Evolutionary conservation across 1,139 yeast species (phyloP).

Genomic region (Kazachstania sp.): DNA sequence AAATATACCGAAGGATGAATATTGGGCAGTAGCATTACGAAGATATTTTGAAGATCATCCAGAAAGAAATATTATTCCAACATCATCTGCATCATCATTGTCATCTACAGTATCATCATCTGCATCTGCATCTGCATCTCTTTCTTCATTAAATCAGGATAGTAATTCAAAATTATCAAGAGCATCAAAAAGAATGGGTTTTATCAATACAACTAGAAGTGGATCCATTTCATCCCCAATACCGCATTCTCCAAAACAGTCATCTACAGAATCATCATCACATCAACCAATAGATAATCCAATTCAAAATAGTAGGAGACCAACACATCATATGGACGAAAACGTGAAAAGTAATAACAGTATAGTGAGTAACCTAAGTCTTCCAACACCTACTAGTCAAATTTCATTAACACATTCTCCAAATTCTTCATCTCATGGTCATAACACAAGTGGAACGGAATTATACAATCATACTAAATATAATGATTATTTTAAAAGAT

Average conservation of each 20-base stretch:
- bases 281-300: neutral
- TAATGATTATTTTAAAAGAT: slow-evolving; percentile 62
- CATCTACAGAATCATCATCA: slow-evolving; percentile 3
- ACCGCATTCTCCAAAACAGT: slow-evolving; percentile 1
- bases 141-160: slow-evolving; percentile 6
- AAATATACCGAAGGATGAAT: slow-evolving; percentile 22
- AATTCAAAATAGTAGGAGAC: neutral
- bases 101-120: too few species aligned
- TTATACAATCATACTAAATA: slow-evolving; percentile 36
- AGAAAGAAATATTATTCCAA: neutral
- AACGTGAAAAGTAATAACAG: neutral
- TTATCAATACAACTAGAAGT: slow-evolving; percentile 38
- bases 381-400: neutral
- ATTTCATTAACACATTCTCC: neutral
- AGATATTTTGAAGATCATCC: slow-evolving; percentile 22
- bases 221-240: slow-evolving; percentile 2
- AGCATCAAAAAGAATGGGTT: slow-evolving; percentile 66
- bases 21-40: slow-evolving; percentile 28
- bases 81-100: slow-evolving; percentile 3
- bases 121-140: slow-evolving; percentile 6
- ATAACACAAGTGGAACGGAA: slow-evolving; percentile 10
- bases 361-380: neutral
- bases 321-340: neutral
- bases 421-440: neutral
- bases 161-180: slow-evolving; percentile 31